These are phyloP conservation scores for Guadua angustifolia DNA, from an alignment of 176 grass and related monocot species.

Conservation along the genomic window DNA sequence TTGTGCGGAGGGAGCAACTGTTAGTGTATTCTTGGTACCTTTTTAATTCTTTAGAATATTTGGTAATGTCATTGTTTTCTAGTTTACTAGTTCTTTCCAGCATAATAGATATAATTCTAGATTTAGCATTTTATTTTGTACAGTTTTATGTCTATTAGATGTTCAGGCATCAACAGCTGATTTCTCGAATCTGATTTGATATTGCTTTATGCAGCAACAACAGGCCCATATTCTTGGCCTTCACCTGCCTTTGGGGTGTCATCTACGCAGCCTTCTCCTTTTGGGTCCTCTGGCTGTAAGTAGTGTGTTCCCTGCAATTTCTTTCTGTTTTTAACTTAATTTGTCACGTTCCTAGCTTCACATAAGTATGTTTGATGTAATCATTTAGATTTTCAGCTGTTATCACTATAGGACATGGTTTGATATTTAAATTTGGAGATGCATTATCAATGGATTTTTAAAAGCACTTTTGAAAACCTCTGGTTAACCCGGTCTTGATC, in stretches of 20 bases:
- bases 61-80: no score
- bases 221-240: background rate
- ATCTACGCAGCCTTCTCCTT: background rate
- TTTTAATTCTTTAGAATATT: no score
- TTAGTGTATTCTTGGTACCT: no score
- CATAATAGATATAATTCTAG: no score
- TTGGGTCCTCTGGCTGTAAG: constrained; percentile 23
- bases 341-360: background rate
- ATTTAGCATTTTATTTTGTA: no score
- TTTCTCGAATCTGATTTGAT: constrained; percentile 2
- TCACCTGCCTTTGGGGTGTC: background rate
- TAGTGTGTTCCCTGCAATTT: background rate
- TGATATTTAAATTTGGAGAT: background rate
- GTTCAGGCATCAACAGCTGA: background rate
- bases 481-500: background rate
- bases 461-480: constrained; percentile 13
- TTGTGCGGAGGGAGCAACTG: no score
- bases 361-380: background rate
- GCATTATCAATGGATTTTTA: background rate
- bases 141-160: background rate
- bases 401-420: background rate
- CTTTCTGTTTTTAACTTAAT: constrained; percentile 21
- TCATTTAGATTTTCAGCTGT: constrained; percentile 9
- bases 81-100: no score
- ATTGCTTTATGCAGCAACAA: constrained; percentile 27